Evolutionary conservation across 73 alveolate species (phyloP).

Genomic region (Paramecium pentaurelia): DNA sequence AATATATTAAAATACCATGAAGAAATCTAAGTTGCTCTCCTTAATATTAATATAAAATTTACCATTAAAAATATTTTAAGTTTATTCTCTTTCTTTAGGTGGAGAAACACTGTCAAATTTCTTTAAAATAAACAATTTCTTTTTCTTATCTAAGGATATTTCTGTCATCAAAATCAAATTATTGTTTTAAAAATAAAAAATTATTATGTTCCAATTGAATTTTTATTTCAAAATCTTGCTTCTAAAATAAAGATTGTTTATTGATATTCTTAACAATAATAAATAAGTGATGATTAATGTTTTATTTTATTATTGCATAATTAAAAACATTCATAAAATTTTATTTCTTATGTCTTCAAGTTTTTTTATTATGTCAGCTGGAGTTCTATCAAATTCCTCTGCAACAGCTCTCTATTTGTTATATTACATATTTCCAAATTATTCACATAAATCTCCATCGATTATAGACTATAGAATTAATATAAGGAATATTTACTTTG

Average conservation of each 20-base stretch:
- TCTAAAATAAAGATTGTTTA: background rate
- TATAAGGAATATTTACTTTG: conserved; percentile 64
- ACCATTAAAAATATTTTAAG: background rate
- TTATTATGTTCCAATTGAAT: background rate
- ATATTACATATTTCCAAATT: conserved; percentile 75
- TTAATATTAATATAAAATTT: background rate
- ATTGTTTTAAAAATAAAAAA: background rate
- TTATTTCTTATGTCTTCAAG: conserved; percentile 89
- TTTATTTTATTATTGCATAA: background rate
- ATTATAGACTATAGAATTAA: conserved; percentile 66
- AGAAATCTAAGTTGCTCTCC: conserved; percentile 15
- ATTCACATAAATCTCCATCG: conserved; percentile 98
- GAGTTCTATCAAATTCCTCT: conserved; percentile 91
- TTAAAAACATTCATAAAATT: conserved; percentile 49
- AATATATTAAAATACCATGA: background rate
- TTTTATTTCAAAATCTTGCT: background rate
- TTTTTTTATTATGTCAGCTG: conserved; percentile 91
- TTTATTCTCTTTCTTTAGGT: background rate
- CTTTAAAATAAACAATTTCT: background rate
- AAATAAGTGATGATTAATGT: background rate
- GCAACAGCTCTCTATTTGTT: conserved; percentile 89
- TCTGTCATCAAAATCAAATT: background rate
- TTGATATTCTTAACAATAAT: background rate
- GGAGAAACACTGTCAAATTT: background rate
- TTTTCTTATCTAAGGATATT: background rate